A percentile compares a stretch with the other conserved stretches of the same genome.
phyloP scores from a whole-genome alignment of 176 grass and related monocot species.

The Juncus effusus region DNA sequence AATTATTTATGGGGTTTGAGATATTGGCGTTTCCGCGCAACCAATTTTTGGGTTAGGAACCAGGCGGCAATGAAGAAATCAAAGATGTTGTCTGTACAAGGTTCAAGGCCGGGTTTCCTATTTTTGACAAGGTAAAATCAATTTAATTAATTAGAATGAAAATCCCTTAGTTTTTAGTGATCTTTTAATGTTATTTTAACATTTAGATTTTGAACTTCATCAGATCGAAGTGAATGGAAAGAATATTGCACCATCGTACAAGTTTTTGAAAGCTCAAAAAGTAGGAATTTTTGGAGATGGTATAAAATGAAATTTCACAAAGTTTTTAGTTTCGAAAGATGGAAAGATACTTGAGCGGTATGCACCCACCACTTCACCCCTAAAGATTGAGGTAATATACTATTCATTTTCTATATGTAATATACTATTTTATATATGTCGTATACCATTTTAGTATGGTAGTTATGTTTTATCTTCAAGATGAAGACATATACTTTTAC shows the following conservation, averaged over 20 bases:
- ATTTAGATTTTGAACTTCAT: not conserved
- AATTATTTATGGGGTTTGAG: slow-evolving; percentile 37
- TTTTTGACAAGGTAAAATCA: slow-evolving; percentile 62
- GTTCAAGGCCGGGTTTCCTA: slow-evolving; percentile 69
- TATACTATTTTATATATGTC: not conserved
- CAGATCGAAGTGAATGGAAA: slow-evolving; percentile 43
- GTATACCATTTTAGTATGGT: not conserved
- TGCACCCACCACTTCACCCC: slow-evolving; percentile 32
- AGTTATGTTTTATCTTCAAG: too few relatives aligned
- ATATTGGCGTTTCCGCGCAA: slow-evolving; percentile 83
- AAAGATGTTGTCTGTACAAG: slow-evolving; percentile 47
- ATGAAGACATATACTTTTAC: too few relatives aligned
- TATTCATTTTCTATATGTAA: not conserved
- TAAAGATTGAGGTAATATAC: slow-evolving; percentile 34
- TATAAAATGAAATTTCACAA: slow-evolving; percentile 46
- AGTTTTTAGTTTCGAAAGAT: slow-evolving; percentile 34
- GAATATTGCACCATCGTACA: slow-evolving; percentile 32
- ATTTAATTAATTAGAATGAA: not conserved
- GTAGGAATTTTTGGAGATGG: slow-evolving; percentile 31
- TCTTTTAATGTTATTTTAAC: not conserved
- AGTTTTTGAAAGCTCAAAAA: slow-evolving; percentile 38
- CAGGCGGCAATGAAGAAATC: slow-evolving; percentile 69
- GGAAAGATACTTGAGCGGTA: slow-evolving; percentile 33
- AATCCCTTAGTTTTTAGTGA: not conserved
- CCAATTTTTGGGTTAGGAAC: slow-evolving; percentile 64